Percentiles rank a stretch among this genome's conserved stretches.
Evolutionary conservation across 306 rosid species (phyloP).

Genomic region (Clitoria ternatea): DNA sequence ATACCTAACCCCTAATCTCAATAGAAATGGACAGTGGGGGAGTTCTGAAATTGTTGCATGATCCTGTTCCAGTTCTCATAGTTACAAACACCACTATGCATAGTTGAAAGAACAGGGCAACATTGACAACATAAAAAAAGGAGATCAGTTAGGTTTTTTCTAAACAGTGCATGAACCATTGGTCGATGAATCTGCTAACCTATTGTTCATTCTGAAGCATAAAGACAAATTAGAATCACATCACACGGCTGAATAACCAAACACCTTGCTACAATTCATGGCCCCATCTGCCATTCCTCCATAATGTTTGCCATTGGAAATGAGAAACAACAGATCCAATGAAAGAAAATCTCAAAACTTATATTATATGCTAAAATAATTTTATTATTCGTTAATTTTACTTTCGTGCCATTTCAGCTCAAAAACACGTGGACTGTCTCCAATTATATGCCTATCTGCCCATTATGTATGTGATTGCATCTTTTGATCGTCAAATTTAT

Average conservation of each 20-base stretch:
- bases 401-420: background rate
- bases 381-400: background rate
- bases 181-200: conserved; percentile 11
- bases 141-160: background rate
- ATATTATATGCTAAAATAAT: background rate
- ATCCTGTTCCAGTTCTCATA: too few relatives aligned
- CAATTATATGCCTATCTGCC: conserved; percentile 15
- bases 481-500: background rate
- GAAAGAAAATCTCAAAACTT: background rate
- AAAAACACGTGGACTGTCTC: conserved; percentile 7
- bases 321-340: conserved; percentile 9
- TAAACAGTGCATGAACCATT: background rate
- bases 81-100: too few relatives aligned
- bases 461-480: background rate
- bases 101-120: too few relatives aligned
- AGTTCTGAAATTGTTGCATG: too few relatives aligned
- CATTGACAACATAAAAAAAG: too few relatives aligned
- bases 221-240: conserved; percentile 7
- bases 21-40: too few relatives aligned
- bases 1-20: too few relatives aligned
- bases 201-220: background rate
- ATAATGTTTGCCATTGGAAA: background rate
- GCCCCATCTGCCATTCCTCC: conserved; percentile 13
- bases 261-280: conserved; percentile 16
- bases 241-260: background rate